Percentiles rank a stretch among this genome's conserved stretches.
These are phyloP conservation scores for Hemisphaericaspora subhashii DNA, from an alignment of 1,139 yeast species.

Conservation along the genomic window DNA sequence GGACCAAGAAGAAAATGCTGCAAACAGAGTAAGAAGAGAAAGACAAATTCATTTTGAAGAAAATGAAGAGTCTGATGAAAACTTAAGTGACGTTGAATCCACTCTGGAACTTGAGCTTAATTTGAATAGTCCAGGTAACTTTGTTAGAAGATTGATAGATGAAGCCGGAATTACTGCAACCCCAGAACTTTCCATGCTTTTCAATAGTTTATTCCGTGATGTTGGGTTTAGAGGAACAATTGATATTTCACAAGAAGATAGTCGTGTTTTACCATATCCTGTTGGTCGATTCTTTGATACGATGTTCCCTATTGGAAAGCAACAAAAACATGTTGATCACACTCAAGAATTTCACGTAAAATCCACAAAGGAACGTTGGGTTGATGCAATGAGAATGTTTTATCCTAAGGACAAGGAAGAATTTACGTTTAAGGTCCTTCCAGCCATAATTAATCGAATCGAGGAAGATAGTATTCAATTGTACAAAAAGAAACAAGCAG, in stretches of 20 bases:
- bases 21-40: constrained; percentile 12
- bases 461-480: constrained; percentile 47
- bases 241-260: constrained; percentile 19
- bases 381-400: constrained; percentile 53
- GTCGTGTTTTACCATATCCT: constrained; percentile 10
- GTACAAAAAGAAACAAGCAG: constrained; percentile 29
- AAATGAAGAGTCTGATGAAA: constrained; percentile 21
- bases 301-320: constrained; percentile 21
- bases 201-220: constrained; percentile 18
- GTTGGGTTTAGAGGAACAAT: constrained; percentile 18
- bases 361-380: constrained; percentile 72
- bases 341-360: constrained; percentile 39
- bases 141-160: constrained; percentile 13
- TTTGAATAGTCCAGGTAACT: constrained; percentile 11
- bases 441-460: constrained; percentile 52
- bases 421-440: constrained; percentile 44
- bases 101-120: constrained; percentile 22
- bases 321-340: constrained; percentile 14
- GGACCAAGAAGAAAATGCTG: constrained; percentile 10
- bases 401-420: constrained; percentile 43
- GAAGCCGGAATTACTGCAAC: constrained; percentile 14
- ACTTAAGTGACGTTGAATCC: constrained; percentile 25
- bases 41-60: constrained; percentile 13
- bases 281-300: constrained; percentile 32
- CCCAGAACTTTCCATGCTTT: constrained; percentile 16